Base-by-base conservation (phyloP, 2,329 filamentous ascomycete genomes). In the Capronia coronata region DNA sequence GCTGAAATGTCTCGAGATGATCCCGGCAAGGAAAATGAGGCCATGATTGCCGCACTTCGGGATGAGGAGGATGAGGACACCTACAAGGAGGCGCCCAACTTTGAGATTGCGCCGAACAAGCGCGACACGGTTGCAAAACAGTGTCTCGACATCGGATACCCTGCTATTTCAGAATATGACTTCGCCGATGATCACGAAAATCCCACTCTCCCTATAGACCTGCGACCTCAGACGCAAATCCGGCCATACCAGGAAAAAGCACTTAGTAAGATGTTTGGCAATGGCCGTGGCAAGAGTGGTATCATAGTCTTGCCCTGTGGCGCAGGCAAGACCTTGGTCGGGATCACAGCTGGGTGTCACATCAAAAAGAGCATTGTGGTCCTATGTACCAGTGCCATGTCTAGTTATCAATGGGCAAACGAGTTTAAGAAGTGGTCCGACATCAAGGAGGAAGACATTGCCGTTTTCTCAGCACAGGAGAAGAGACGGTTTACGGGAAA, bases 381-480 rank as follows among this genome's bases (percentile, higher is more conserved):
- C 6, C 80, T 98, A 16, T 95, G 89, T 71, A 98, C 93, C 1
- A 95, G 88, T 64, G 91, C 88, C 46, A 98, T 98, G 91, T 96
- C 89, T 5, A 93, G 94, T 4, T 85, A 94, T 16, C 93, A 98
- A 67, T 98, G 93, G 93, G 78, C 89, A 52, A 84, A 93, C 53
- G 93, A 98, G 64, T 98, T 98, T 64, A 72, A 97, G 56, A 95
- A 96, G 62, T 98, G 93, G 93, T 96, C 90, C n/a, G 97, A 97
- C 63, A 94, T 94, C 54, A 86, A 90, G 60, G 88, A 90, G 0
- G 84, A 91, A 59, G 89, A 96, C 63, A 90, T 98, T 62, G 88
- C 90, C 23, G 83, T 94, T 47, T 98, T 98, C 67, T 96, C 93
- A 0, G 91, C 90, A 0, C 89, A 94, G 59, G 87, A 87, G 65